phyloP scores from a whole-genome alignment of 2,329 filamentous ascomycete genomes.

The Colletotrichum cordylinicola region DNA sequence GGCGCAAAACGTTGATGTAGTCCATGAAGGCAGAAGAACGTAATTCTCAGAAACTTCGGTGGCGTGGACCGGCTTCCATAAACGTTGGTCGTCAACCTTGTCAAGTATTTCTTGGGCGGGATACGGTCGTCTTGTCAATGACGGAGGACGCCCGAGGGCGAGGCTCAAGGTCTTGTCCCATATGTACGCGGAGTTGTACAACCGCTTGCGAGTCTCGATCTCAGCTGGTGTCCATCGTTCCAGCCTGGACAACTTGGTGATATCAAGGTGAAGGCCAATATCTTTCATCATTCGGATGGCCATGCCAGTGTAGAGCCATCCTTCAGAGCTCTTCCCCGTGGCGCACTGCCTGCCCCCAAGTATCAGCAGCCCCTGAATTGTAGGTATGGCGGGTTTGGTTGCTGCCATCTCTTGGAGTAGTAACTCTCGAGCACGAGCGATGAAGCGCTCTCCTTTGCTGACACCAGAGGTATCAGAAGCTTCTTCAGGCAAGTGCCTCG shows the following conservation, averaged over 20 bases:
- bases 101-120: slow-evolving; percentile 18
- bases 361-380: slow-evolving; percentile 23
- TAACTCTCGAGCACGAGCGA: neutral
- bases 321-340: slow-evolving; percentile 24
- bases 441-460: neutral
- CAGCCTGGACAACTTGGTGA: slow-evolving; percentile 8
- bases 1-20: slow-evolving; percentile 19
- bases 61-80: slow-evolving; percentile 19
- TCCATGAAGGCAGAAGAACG: neutral
- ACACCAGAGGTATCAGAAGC: neutral
- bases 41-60: neutral
- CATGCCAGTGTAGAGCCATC: slow-evolving; percentile 28
- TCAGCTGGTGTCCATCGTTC: slow-evolving; percentile 26
- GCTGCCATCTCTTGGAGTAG: slow-evolving; percentile 14
- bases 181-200: slow-evolving; percentile 27
- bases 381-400: slow-evolving; percentile 10
- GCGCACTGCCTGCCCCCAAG: slow-evolving; percentile 26
- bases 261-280: slow-evolving; percentile 26
- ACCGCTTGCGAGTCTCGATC: slow-evolving; percentile 23
- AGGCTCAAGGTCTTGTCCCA: slow-evolving; percentile 29
- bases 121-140: slow-evolving; percentile 10
- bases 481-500: slow-evolving; percentile 18
- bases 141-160: slow-evolving; percentile 20
- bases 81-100: slow-evolving; percentile 20
- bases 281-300: slow-evolving; percentile 27